phyloP scores from a whole-genome alignment of 2,329 filamentous ascomycete genomes.

The Orbilia ellipsospora region DNA sequence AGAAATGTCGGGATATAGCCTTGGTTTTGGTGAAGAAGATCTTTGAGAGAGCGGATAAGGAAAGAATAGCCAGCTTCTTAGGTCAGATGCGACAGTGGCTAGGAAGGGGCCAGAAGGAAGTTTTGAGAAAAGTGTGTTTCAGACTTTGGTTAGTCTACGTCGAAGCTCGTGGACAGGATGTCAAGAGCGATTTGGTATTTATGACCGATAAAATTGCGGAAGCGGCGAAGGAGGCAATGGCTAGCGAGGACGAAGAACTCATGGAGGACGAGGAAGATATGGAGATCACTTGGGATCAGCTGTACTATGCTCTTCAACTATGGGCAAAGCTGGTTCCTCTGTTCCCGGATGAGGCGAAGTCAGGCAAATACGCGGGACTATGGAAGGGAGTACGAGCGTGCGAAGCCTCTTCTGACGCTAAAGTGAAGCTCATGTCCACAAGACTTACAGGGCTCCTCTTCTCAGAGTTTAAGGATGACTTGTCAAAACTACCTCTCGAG shows the following conservation, averaged over 20 bases:
- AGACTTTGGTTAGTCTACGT: constrained; percentile 87
- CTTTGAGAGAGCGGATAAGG: constrained; percentile 80
- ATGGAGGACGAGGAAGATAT: constrained; percentile 64
- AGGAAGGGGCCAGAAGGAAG: constrained; percentile 76
- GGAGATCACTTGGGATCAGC: constrained; percentile 74
- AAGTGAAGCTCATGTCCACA: constrained; percentile 81
- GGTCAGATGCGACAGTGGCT: constrained; percentile 79
- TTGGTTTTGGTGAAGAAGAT: constrained; percentile 81
- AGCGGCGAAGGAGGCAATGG: constrained; percentile 42
- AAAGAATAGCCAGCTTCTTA: constrained; percentile 77
- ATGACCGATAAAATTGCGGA: constrained; percentile 42
- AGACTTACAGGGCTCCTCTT: constrained; percentile 81
- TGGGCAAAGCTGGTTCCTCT: constrained; percentile 75
- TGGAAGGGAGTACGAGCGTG: constrained; percentile 78
- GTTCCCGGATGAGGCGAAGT: constrained; percentile 73
- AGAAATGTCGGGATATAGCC: constrained; percentile 84
- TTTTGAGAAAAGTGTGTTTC: constrained; percentile 78
- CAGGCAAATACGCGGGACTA: constrained; percentile 70
- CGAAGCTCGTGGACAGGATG: constrained; percentile 63
- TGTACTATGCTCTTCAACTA: constrained; percentile 78
- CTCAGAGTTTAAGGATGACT: constrained; percentile 77
- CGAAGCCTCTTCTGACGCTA: constrained; percentile 76
- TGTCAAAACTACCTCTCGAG: constrained; percentile 70
- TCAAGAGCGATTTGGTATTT: constrained; percentile 35
- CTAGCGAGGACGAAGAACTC: constrained; percentile 60